Base-by-base conservation (phyloP, 805 yeast species). In the Saturnispora ahearnii region DNA sequence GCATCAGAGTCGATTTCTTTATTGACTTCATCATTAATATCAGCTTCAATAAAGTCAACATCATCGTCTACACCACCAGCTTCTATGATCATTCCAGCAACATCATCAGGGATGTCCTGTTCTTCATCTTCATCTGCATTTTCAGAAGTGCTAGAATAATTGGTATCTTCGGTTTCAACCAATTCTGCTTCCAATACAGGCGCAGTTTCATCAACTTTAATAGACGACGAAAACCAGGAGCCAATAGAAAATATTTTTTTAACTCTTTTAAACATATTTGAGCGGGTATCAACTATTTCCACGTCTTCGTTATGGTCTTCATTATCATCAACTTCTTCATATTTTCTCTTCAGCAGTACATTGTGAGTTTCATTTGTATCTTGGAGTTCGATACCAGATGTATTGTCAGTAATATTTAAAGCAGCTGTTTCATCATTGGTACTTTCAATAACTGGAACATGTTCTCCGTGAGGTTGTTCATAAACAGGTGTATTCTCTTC, bases 131-230 rank as follows among this genome's bases (percentile, higher is more conserved):
- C 46, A 1, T 46, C 49, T 21, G 33, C 41, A n/a, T 43, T 18
- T 38, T 21, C 45, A 33, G 36, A 44, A 15, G 45, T 24, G 9
- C 53, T 56, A 13, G 46, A 30, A 8, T 51, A 58, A 4, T 53
- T 45, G 7, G 44, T 46, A 15, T 40, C 49, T 38, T 46, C 49
- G 13, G 38, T 15, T 18, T 42, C 50, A 34, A 34, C 21, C 21
- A 42, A n/a, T 7, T 48, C 37, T 7, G 36, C 43, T 11, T 48
- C 50, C 21, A 34, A 12, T 18, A 15, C 30, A 3, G 24, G n/a
- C 13, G 8, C 46, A 21, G 7, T 15, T 6, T 36, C 37, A 8
- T 12, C 26, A 12, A 13, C 8, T 8, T 36, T 34, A 3, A 24
- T 7, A 18, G 40, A 15, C 10, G 40, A 46, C 2, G 41, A 7